These are phyloP conservation scores for Macrophomina tecta DNA, from an alignment of 2,329 filamentous ascomycete genomes.

Conservation along the genomic window DNA sequence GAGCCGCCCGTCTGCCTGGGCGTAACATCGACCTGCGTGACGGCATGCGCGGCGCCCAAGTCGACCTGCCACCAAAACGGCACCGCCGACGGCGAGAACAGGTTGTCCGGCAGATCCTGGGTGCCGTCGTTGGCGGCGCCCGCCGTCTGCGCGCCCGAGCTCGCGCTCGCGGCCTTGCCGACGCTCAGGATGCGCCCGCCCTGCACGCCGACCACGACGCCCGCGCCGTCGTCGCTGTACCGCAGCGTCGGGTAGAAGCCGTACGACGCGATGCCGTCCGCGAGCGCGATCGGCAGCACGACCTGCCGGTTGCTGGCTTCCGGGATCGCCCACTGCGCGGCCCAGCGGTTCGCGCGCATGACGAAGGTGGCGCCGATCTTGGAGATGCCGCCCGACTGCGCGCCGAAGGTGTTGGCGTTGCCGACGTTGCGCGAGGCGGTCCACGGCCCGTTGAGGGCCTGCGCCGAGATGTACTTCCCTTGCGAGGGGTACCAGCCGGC, in stretches of 20 bases:
- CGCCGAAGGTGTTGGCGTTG: slow-evolving; percentile 31
- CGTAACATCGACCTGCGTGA: slow-evolving; percentile 32
- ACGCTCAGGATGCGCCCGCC: slow-evolving; percentile 31
- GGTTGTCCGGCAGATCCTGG: slow-evolving; percentile 1
- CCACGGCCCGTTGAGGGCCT: slow-evolving; percentile 21
- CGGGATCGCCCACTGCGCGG: slow-evolving; percentile 31
- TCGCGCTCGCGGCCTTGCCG: slow-evolving; percentile 27
- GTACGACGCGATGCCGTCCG: slow-evolving; percentile 30
- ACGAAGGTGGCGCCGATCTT: slow-evolving; percentile 17
- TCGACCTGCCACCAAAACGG: slow-evolving; percentile 34
- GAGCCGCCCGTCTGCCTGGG: slow-evolving; percentile 31
- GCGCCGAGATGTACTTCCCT: slow-evolving; percentile 22
- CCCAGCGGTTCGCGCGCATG: slow-evolving; percentile 33
- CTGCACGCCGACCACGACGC: slow-evolving; percentile 32
- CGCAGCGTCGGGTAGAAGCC: slow-evolving; percentile 30
- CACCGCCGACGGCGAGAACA: slow-evolving; percentile 30
- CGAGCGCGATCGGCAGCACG: slow-evolving; percentile 31
- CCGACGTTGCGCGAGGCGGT: slow-evolving; percentile 29
- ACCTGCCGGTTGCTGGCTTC: slow-evolving; percentile 31
- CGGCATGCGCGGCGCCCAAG: slow-evolving; percentile 27
- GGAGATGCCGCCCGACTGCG: slow-evolving; percentile 31
- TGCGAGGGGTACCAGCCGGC: slow-evolving; percentile 34
- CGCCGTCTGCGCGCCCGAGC: too few species aligned
- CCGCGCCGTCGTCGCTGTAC: slow-evolving; percentile 32
- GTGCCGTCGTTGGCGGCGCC: neutral